Evolutionary conservation across 371 early-diverging fungal species (phyloP).

Genomic region (Mortierella sp.): DNA sequence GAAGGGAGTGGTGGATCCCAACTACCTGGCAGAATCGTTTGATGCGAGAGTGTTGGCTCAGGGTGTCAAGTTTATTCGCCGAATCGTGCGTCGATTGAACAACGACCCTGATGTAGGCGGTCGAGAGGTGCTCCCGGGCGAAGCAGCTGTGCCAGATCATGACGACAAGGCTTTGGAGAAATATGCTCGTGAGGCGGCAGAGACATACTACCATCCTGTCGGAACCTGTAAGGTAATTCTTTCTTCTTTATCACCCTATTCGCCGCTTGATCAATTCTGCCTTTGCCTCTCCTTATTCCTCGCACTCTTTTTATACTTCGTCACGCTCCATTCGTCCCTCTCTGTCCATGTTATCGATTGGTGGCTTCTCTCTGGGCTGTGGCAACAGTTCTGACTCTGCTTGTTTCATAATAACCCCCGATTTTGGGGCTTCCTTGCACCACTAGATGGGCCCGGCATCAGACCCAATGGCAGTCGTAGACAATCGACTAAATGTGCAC

Average conservation of each 20-base stretch:
- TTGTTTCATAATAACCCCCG: not conserved
- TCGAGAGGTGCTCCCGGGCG: conserved; percentile 28
- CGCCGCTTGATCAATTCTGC: not conserved
- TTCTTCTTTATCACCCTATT: not conserved
- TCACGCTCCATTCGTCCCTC: too few relatives aligned
- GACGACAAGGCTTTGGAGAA: conserved; percentile 25
- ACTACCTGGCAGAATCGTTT: conserved; percentile 39
- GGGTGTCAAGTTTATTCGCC: conserved; percentile 32
- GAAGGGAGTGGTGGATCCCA: conserved; percentile 37
- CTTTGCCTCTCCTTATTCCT: not conserved
- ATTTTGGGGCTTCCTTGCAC: not conserved
- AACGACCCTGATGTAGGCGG: conserved; percentile 40
- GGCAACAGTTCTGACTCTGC: not conserved
- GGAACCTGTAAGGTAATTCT: conserved; percentile 21
- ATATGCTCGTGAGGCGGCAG: not conserved
- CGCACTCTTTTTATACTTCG: not conserved
- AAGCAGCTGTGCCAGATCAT: conserved; percentile 12
- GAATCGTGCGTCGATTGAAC: conserved; percentile 25
- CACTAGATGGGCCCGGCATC: conserved; percentile 50
- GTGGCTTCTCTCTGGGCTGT: not conserved
- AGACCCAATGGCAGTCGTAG: conserved; percentile 59
- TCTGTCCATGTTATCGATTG: too few relatives aligned
- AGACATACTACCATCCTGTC: conserved; percentile 34
- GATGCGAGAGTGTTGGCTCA: conserved; percentile 41
- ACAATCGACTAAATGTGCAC: conserved; percentile 59